phyloP scores from a whole-genome alignment of 1,284 basidiomycete genomes.

The Microbotryum violaceum region DNA sequence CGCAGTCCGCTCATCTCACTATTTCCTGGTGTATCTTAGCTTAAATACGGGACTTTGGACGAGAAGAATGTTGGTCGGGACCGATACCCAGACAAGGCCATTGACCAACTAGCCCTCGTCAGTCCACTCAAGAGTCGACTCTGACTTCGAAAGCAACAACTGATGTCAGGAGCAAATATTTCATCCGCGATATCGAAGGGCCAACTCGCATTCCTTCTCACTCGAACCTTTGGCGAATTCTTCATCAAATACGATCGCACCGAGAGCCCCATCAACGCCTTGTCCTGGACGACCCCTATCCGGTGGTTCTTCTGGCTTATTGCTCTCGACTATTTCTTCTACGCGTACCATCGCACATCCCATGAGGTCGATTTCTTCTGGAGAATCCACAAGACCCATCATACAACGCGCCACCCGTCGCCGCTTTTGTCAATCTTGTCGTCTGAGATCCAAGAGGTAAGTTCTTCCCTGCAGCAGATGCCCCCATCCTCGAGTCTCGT shows the following conservation, averaged over 20 bases:
- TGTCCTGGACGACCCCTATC: not conserved
- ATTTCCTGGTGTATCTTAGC: not conserved
- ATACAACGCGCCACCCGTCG: conserved; percentile 4
- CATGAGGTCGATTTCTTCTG: conserved; percentile 6
- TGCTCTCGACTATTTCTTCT: conserved; percentile 4
- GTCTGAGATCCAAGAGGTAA: conserved; percentile 3
- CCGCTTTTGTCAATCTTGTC: not conserved
- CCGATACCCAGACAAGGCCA: conserved; percentile 1
- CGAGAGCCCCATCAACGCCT: not conserved
- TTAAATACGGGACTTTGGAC: not conserved
- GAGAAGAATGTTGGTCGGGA: not conserved
- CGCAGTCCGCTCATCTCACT: not conserved
- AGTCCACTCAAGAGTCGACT: no score
- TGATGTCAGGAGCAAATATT: no score
- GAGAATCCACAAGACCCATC: conserved; percentile 9
- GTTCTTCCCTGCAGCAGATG: not conserved
- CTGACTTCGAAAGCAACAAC: no score
- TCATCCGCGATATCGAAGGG: no score
- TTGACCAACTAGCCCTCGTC: conserved; percentile 1
- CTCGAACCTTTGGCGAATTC: conserved; percentile 2
- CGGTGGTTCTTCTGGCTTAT: conserved; percentile 2
- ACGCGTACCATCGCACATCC: not conserved
- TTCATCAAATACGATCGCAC: not conserved
- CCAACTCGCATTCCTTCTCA: not conserved
- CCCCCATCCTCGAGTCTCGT: not conserved